phyloP scores from a whole-genome alignment of 78 protist species.

The Reticulomyxa filosa region DNA sequence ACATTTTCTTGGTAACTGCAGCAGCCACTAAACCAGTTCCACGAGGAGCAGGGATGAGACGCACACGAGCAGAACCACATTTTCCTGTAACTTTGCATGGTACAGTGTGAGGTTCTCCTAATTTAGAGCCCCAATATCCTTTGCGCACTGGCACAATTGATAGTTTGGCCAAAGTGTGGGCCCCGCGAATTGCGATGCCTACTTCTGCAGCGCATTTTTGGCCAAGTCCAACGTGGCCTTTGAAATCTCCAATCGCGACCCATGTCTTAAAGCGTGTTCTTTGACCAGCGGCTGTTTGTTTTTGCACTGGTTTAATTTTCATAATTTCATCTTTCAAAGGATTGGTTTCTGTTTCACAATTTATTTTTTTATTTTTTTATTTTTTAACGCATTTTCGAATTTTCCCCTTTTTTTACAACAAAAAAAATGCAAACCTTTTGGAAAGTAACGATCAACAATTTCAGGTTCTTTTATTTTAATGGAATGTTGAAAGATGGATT shows the following conservation, averaged over 20 bases:
- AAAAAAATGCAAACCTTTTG: no score
- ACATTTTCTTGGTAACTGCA: conserved; percentile 80
- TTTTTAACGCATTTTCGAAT: no score
- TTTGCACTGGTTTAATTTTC: conserved; percentile 97
- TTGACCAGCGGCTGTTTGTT: conserved; percentile 99
- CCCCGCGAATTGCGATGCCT: conserved; percentile 99
- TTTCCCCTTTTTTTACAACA: no score
- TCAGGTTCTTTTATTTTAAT: no score
- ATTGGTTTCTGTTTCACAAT: no score
- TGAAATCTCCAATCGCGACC: conserved; percentile 67
- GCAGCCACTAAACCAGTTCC: conserved; percentile 99
- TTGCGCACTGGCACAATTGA: conserved; percentile 90
- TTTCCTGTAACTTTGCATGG: conserved; percentile 96
- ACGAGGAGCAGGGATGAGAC: conserved; percentile 99
- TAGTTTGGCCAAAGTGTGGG: conserved; percentile 85
- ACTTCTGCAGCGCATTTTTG: conserved; percentile 95
- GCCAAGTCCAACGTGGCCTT: conserved; percentile 99
- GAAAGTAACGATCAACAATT: no score
- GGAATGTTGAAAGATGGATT: conserved; percentile 93
- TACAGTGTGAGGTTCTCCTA: conserved; percentile 98
- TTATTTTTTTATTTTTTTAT: no score
- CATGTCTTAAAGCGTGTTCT: conserved; percentile 97
- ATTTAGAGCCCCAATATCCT: conserved; percentile 98
- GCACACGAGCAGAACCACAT: conserved; percentile 92
- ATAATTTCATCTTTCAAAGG: conserved; percentile 87